These are phyloP conservation scores for Cytospora schulzeri DNA, from an alignment of 2,329 filamentous ascomycete species.

Conservation along the genomic window DNA sequence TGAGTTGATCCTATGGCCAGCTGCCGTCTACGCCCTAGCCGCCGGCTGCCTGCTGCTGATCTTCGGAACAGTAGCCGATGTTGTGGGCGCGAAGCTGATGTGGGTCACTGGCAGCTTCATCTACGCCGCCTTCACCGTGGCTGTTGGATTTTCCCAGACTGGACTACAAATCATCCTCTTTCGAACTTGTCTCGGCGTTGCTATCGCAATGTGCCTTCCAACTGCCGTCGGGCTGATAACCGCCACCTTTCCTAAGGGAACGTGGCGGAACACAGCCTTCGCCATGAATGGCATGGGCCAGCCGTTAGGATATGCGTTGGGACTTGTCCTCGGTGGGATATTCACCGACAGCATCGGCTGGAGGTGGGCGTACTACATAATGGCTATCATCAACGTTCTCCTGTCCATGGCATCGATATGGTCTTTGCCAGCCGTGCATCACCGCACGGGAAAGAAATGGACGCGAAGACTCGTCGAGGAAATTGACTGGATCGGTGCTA, in stretches of 20 bases:
- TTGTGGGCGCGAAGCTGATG: conserved; percentile 39
- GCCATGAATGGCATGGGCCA: conserved; percentile 47
- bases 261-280: conserved; percentile 43
- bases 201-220: conserved; percentile 42
- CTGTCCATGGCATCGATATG: conserved; percentile 34
- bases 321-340: conserved; percentile 53
- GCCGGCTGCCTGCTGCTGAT: too few relatives aligned
- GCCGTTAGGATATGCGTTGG: conserved; percentile 50
- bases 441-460: too few relatives aligned
- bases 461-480: conserved; percentile 36
- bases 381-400: conserved; percentile 35
- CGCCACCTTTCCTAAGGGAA: conserved; percentile 39
- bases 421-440: conserved; percentile 34
- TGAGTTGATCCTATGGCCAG: too few relatives aligned
- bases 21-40: too few relatives aligned
- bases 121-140: conserved; percentile 38
- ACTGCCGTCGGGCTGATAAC: conserved; percentile 42
- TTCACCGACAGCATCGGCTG: conserved; percentile 50
- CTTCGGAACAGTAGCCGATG: conserved; percentile 36
- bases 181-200: conserved; percentile 38
- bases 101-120: conserved; percentile 39
- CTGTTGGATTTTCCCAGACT: conserved; percentile 37
- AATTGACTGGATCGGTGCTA: conserved; percentile 56
- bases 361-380: conserved; percentile 48
- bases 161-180: conserved; percentile 42